Percentiles rank a stretch among this genome's conserved stretches.
Evolutionary conservation across 148 eudicot species (phyloP).

Genomic region (Vaccinium corymbosum): DNA sequence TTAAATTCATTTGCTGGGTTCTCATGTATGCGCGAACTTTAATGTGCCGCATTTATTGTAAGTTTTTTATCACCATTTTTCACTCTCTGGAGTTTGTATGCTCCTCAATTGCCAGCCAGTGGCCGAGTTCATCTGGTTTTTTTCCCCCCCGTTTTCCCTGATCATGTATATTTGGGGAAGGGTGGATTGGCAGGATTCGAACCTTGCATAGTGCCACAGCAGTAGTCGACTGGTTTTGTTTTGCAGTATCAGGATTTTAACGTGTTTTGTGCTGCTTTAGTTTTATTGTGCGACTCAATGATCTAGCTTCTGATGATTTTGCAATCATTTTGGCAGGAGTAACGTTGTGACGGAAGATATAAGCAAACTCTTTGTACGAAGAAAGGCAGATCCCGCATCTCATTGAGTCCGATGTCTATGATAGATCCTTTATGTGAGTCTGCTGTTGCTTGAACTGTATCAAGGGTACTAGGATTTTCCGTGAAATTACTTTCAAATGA

Average conservation of each 20-base stretch:
- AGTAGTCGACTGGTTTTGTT: neutral
- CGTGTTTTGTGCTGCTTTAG: neutral
- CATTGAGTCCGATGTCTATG: slow-evolving; percentile 6
- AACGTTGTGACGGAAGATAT: slow-evolving; percentile 85
- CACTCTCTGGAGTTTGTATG: neutral
- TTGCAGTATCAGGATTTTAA: neutral
- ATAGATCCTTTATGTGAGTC: slow-evolving; percentile 4
- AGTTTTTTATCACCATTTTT: neutral
- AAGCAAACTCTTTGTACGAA: slow-evolving; percentile 64
- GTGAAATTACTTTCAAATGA: neutral
- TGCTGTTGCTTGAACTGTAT: neutral
- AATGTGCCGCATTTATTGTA: neutral
- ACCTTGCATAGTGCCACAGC: neutral
- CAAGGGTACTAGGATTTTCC: neutral
- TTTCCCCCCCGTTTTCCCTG: neutral
- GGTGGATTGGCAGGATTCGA: neutral
- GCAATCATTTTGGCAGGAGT: slow-evolving; percentile 57
- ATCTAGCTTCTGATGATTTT: neutral
- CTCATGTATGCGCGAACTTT: neutral
- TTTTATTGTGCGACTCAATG: neutral
- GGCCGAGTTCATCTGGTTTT: neutral
- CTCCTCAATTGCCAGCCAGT: neutral
- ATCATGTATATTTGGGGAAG: neutral
- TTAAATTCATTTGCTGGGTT: neutral
- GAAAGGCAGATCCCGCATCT: slow-evolving; percentile 23